These are phyloP conservation scores for Cyclanthera cordifolia DNA, from an alignment of 306 rosid species.

Conservation along the genomic window DNA sequence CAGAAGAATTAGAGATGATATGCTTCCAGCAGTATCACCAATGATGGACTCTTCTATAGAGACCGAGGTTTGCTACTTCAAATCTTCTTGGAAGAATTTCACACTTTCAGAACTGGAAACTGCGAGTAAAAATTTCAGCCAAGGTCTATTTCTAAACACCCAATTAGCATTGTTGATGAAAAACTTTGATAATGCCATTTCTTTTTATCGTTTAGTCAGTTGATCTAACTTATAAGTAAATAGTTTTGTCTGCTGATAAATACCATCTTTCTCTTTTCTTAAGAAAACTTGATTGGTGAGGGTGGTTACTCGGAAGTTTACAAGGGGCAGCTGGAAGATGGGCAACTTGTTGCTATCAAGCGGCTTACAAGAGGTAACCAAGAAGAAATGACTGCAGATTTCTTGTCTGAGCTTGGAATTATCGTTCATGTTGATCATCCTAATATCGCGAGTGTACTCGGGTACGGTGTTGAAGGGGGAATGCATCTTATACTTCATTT, in stretches of 20 bases:
- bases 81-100: no score
- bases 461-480: slow-evolving; percentile 97
- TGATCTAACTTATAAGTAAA: no score
- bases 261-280: slow-evolving; percentile 3
- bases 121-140: no score
- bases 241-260: slow-evolving; percentile 20
- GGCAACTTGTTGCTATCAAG: slow-evolving; percentile 70
- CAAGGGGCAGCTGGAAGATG: slow-evolving; percentile 65
- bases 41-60: no score
- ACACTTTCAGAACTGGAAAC: no score
- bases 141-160: no score
- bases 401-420: slow-evolving; percentile 93
- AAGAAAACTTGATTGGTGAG: slow-evolving; percentile 78
- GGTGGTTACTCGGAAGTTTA: slow-evolving; percentile 97
- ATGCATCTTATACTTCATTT: slow-evolving; percentile 92
- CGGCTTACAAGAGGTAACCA: slow-evolving; percentile 63
- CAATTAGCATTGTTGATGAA: no score
- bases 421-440: slow-evolving; percentile 95
- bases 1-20: no score
- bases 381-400: slow-evolving; percentile 95
- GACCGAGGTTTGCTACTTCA: no score
- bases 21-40: no score
- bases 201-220: no score
- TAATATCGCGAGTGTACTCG: slow-evolving; percentile 76
- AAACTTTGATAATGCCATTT: no score